Evolutionary conservation across 148 eudicot genomes (phyloP), one percentile per base, ranked within the genome.

Genomic region (Cornus controversa): DNA sequence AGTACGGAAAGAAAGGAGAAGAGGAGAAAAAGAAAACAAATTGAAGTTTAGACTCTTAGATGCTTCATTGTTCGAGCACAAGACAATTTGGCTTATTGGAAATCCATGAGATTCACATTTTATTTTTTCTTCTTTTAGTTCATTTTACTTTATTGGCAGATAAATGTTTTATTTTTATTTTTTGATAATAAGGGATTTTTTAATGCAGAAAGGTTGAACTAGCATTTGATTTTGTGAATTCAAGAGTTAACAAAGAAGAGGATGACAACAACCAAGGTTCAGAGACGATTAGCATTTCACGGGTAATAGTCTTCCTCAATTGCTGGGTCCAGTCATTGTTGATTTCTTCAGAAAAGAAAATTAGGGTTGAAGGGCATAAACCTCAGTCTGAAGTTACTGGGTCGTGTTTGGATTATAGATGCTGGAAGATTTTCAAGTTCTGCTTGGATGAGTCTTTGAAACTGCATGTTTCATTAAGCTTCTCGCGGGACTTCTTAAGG

Each of bases 351-450:
- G 94, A 84, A 71, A 92, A 91, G 86, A 88, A 87, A 78, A 74
- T 81, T n/a, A 86, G 87, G 71, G 79, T 60, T 73, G 83, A 75
- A 85, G 89, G 80, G 70, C 69, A 84, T 74, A 72, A 77, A 40
- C 67, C 67, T 66, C 77, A 82, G 76, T 80, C 80, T 22, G 84
- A 79, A 79, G 82, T 71, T 73, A 67, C 82, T 65, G 86, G 79
- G 57, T 88, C 88, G 13, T 85, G 86, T 84, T 86, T 88, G 81
- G 98, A 96, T 78, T 69, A 70, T 75, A 93, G 91, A 87, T 88
- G 97, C 81, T 96, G 99, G 99, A 82, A 89, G 65, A 86, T 93
- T 69, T 87, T 96, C 40, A 92, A 80, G 63, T 87, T 85, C 83
- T 93, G 98, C 85, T 82, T 96, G 87, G 87, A 96, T 72, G 93